Evolutionary conservation across 352 stramenopile species (phyloP), one percentile per base, ranked within the genome.

Genomic region (Phytophthora multivora): DNA sequence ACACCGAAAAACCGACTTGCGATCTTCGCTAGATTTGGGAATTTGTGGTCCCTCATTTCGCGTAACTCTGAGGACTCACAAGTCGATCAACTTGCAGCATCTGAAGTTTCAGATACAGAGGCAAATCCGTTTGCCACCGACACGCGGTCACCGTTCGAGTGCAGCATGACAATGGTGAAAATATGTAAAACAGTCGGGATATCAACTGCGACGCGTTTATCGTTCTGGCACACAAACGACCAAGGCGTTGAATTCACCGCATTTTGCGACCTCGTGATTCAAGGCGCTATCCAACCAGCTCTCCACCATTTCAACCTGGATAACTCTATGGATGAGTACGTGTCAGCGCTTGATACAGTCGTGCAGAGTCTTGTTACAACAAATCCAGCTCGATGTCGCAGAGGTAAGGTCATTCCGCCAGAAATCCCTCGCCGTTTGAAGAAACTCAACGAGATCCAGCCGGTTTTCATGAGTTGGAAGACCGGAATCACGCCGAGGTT

Each of bases 161-260:
- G 79, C 54, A 80, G 54, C 42, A 80, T 85, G 67, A 47, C 73
- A 8, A 76, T 89, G 39, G 77, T 78, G 23, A 87, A 85, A 51
- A 45, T 90, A 8, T 86, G 75, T 65, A 87, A 88, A 49, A 43
- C 67, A 1, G 63, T 83, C 0, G 81, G 81, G 3, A 86, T 88
- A 33, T 63, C 53, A 13, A 41, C 49, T 18, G 51, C 36, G 23
- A 70, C 45, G 21, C 43, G 26, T 5, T 31, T 78, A 41, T 64
- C 64, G 16, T 65, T 73, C 41, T 77, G 61, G 63, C 53, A 47
- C 12, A 53, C 60, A 10, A 54, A 67, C 8, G 54, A 68, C 6
- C 50, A 58, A 21, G 62, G 69, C 13, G 70, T 90, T 1, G 75
- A 71, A 15, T 82, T 90, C 40, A 60, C 73, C 5, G 56, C 66